Evolutionary conservation across 345 rosid species (phyloP), one percentile per base, ranked within the genome.

Genomic region (Linum usitatissimum): DNA sequence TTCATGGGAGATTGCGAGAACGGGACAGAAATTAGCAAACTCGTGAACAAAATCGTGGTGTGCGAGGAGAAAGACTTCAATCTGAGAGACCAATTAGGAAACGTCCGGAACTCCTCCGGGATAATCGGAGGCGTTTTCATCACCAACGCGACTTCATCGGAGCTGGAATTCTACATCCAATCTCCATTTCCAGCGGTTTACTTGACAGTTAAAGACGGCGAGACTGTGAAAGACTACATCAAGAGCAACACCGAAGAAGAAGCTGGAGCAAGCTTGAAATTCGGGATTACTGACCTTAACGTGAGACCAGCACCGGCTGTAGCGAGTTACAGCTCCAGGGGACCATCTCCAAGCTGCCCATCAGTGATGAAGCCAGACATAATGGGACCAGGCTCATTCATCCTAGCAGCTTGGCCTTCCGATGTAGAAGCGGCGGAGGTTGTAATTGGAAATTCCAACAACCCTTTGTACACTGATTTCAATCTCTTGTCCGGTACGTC

Each of bases 381-480:
- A 28, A 68, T 79, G 79, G 83, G 82, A 53, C 87, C 86, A 0
- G 91, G 87, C 0, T 18, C 60, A 0, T 55, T 59, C 3, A 49
- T 85, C 66, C 63, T 85, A 30, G 87, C 87, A 3, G 70, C 84
- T 2, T 85, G 86, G 87, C 80, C 86, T 38, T 40, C 30, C 14
- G 79, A 73, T n/a, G 3, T 12, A 4, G 60, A 34, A 9, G 77
- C 64, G 5, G 20, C 59, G 0, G 3, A 0, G 28, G 40, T 77
- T 31, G 28, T 23, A 23, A 23, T 23, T 23, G 28, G 1, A 54
- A 68, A 45, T 63, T 74, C 28, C 28, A 23, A 23, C 0, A 20
- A 62, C 0, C 3, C 5, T 6, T 13, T 75, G 6, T 81, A 45
- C 53, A 66, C 56, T 45, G 62, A 66, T 53, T 85, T 73, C 76